These are phyloP conservation scores for Hypsizygus ulmarius DNA, from an alignment of 1,284 basidiomycete genomes.

Conservation along the genomic window DNA sequence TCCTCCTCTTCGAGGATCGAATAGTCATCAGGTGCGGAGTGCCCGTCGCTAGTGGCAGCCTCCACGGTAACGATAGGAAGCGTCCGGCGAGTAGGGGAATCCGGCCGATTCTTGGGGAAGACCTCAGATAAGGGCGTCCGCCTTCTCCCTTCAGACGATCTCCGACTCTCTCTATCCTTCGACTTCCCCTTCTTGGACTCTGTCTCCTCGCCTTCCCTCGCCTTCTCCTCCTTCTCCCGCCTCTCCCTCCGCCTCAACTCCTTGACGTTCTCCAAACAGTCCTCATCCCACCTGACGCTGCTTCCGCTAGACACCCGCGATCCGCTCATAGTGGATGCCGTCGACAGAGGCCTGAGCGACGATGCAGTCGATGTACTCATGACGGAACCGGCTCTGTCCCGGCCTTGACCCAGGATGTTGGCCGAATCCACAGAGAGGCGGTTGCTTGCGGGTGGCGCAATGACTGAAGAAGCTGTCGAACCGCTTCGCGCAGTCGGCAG, in stretches of 20 bases:
- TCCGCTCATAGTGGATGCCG: slow-evolving; percentile 40
- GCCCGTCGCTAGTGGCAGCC: slow-evolving; percentile 52
- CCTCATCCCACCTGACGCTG: slow-evolving; percentile 66
- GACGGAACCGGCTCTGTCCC: slow-evolving; percentile 38
- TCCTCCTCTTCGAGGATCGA: slow-evolving; percentile 17
- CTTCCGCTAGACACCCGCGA: slow-evolving; percentile 50
- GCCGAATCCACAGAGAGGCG: slow-evolving; percentile 50
- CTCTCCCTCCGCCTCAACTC: slow-evolving; percentile 50
- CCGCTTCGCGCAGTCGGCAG: slow-evolving; percentile 46
- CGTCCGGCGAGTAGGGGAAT: slow-evolving; percentile 6
- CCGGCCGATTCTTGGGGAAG: slow-evolving; percentile 39
- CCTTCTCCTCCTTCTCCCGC: slow-evolving; percentile 29
- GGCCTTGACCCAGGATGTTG: slow-evolving; percentile 17
- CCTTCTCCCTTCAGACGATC: slow-evolving; percentile 41
- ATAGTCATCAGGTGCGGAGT: slow-evolving; percentile 32
- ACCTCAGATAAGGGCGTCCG: slow-evolving; percentile 47
- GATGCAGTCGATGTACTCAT: slow-evolving; percentile 43
- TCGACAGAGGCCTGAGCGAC: slow-evolving; percentile 58
- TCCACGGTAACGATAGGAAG: slow-evolving; percentile 47
- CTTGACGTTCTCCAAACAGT: slow-evolving; percentile 50
- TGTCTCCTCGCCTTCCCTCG: slow-evolving; percentile 25
- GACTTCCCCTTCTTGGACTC: slow-evolving; percentile 20
- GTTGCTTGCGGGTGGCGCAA: slow-evolving; percentile 16
- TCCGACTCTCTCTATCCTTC: slow-evolving; percentile 27
- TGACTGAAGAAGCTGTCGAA: slow-evolving; percentile 29